Conservation (phyloP, 306 rosid species). For the Parietaria judaica region DNA sequence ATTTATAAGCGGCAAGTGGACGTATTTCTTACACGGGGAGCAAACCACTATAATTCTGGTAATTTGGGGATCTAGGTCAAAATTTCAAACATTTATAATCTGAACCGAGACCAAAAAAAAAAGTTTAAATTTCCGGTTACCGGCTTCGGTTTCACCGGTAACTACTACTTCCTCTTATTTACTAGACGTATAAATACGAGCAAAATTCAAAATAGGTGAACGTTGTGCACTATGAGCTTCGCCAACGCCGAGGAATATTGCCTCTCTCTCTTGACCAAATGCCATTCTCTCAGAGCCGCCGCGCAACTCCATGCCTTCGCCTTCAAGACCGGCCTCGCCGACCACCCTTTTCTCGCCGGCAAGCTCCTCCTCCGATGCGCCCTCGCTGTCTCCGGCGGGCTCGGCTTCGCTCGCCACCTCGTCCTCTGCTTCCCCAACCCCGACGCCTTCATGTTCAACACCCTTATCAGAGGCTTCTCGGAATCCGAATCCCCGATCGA, state of each 20-base stretch:
- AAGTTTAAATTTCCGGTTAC: too few relatives aligned
- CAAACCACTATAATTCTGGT: too few relatives aligned
- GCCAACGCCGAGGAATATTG: slow-evolving; percentile 25
- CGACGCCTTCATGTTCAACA: slow-evolving; percentile 83
- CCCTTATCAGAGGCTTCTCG: slow-evolving; percentile 63
- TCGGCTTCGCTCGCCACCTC: slow-evolving; percentile 49
- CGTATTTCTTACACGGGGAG: too few relatives aligned
- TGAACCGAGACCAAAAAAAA: too few relatives aligned
- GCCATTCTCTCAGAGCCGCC: slow-evolving; percentile 35
- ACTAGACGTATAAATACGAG: too few relatives aligned
- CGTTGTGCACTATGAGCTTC: slow-evolving; percentile 20
- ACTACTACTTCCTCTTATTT: too few relatives aligned
- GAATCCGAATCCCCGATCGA: slow-evolving; percentile 38
- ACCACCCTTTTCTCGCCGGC: slow-evolving; percentile 42
- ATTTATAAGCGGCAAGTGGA: too few relatives aligned
- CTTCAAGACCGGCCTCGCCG: slow-evolving; percentile 39
- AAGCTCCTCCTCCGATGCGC: slow-evolving; percentile 75
- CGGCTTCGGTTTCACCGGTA: too few relatives aligned
- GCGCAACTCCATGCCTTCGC: slow-evolving; percentile 49
- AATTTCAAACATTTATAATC: too few relatives aligned
- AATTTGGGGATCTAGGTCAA: too few relatives aligned
- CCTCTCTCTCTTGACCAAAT: slow-evolving; percentile 34
- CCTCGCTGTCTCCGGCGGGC: slow-evolving; percentile 43
- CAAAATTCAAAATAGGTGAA: too few relatives aligned
- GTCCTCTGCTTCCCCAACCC: slow-evolving; percentile 47